Base-by-base conservation (phyloP, 2,329 filamentous ascomycete genomes). In the Tetracladium maxilliforme region DNA sequence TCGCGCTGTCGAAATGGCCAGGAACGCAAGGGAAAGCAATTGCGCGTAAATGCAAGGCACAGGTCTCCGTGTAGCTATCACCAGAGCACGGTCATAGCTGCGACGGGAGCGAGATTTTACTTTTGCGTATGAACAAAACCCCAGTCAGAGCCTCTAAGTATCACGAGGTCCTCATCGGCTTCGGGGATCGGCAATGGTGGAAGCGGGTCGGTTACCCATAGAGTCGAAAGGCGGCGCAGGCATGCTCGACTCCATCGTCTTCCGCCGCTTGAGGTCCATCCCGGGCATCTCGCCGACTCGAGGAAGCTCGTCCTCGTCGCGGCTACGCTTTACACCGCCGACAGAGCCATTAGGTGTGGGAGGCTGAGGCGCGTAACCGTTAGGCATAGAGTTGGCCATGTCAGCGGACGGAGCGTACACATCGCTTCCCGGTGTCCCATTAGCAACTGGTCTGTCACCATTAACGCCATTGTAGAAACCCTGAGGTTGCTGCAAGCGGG, bases 381-480 rank as follows among this genome's bases (percentile, higher is more conserved):
- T 72, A 25, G 65, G 52, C 49, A 74, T 56, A 11, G 59, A 49
- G 31, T 48, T 52, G 20, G 51, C 48, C 49, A 74, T 58, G 38
- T 79, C 74, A 5, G 64, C 54, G 14, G 78, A 63, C 10, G 71
- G 63, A 17, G 69, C 65, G 45, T 92, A 92, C 6, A 74, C 67
- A 36, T 92, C 81, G 24, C 64, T 64, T 12, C 64, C 54, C 9
- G 69, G 51, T 16, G 61, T 64, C n/a, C 76, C 76, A 37, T 81
- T 82, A 11, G 66, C 56, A 8, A 70, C 50, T 16, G 61, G 69
- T 14, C 81, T 69, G 31, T 82, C 78, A 44, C 81, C 83, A 47
- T 77, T 86, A 56, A 92, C 84, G 33, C 92, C 77, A 49, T 74
- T 92, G 61, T 92, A 92, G 25, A 93, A 58, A 44, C 73, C 92